Evolutionary conservation across 129 eudicot genomes (phyloP).

Genomic region (Centrapalus pauciflorus): DNA sequence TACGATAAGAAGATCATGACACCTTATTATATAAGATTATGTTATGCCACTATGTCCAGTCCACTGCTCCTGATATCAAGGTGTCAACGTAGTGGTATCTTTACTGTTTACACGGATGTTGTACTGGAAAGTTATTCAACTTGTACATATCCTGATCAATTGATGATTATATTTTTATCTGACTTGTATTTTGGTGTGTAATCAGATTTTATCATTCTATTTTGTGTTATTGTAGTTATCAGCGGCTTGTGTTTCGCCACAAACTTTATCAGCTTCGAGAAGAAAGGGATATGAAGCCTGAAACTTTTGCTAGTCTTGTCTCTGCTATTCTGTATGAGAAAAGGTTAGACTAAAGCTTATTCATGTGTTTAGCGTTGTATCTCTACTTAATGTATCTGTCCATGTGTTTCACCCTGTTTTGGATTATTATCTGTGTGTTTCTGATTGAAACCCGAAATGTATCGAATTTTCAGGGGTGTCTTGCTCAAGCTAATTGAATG

Average conservation of each 20-base stretch:
- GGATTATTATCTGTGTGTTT: neutral
- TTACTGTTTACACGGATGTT: neutral
- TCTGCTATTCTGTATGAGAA: constrained; percentile 93
- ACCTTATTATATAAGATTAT: neutral
- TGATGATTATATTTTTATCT: neutral
- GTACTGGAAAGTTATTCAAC: neutral
- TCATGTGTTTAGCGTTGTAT: neutral
- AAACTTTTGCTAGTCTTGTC: constrained; percentile 94
- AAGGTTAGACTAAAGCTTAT: constrained; percentile 46
- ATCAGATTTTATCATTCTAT: neutral
- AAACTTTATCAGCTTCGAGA: constrained; percentile 90
- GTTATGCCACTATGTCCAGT: neutral
- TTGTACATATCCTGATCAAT: neutral
- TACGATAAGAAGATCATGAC: neutral
- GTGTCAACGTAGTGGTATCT: neutral
- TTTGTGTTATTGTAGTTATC: constrained; percentile 48
- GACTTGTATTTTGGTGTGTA: neutral
- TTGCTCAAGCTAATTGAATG: neutral
- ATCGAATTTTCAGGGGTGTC: neutral
- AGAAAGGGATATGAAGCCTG: constrained; percentile 98
- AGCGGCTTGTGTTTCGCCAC: constrained; percentile 87
- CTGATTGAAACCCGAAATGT: neutral
- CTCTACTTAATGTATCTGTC: neutral
- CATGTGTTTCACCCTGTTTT: neutral
- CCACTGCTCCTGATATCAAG: neutral